Conservation (phyloP, 2,329 filamentous ascomycete genomes). For the Nemania sp. region DNA sequence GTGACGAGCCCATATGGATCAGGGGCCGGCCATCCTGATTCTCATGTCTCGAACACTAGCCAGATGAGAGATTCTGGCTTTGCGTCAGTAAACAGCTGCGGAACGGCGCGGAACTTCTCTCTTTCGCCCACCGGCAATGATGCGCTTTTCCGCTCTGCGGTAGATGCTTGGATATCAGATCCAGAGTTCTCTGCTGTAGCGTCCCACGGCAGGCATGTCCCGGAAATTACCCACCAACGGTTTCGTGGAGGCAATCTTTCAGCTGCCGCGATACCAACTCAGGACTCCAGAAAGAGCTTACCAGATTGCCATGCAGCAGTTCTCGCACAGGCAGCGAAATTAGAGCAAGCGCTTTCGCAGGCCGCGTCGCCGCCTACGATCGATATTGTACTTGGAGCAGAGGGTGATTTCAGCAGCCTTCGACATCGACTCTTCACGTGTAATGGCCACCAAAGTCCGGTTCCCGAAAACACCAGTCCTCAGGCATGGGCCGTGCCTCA, state of each 20-base stretch:
- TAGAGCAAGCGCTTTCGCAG: constrained; percentile 14
- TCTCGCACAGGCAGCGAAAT: constrained; percentile 11
- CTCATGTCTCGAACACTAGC: neutral
- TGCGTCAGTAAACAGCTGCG: neutral
- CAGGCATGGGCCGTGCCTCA: neutral
- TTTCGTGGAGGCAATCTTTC: neutral
- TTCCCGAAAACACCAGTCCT: neutral
- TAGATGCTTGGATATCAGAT: constrained; percentile 2
- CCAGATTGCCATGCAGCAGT: constrained; percentile 19
- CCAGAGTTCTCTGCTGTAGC: neutral
- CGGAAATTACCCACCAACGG: neutral
- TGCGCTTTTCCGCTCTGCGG: neutral
- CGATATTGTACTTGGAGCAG: constrained; percentile 22
- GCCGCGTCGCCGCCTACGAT: constrained; percentile 9
- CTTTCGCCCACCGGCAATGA: neutral
- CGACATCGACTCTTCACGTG: constrained; percentile 19
- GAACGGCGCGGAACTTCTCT: neutral
- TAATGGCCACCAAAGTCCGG: constrained; percentile 9
- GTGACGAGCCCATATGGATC: neutral
- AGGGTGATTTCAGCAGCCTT: constrained; percentile 19
- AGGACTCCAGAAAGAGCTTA: too few relatives aligned
- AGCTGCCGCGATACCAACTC: neutral
- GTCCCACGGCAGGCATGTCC: neutral
- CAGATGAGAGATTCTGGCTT: neutral
- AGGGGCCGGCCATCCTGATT: neutral